Evolutionary conservation across 2,329 filamentous ascomycete species (phyloP).

Genomic region (Aspergillus niger): DNA sequence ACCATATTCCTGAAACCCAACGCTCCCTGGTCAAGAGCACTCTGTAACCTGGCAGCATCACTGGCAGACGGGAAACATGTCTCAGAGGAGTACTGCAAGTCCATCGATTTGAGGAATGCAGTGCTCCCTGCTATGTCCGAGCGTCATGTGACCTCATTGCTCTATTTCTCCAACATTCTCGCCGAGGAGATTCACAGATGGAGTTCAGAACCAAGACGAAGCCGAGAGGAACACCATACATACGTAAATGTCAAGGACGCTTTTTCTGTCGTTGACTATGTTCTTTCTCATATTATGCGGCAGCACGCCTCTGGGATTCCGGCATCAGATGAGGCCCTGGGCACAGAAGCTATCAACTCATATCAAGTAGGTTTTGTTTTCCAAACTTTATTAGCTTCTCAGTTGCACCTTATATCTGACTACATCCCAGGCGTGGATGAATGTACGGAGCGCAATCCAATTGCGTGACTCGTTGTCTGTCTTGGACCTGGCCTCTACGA

Average conservation of each 20-base stretch:
- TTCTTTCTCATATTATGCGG: conserved; percentile 35
- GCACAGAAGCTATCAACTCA: conserved; percentile 38
- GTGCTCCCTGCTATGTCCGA: conserved; percentile 42
- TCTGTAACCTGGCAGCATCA: conserved; percentile 42
- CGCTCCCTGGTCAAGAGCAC: conserved; percentile 40
- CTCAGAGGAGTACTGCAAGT: conserved; percentile 34
- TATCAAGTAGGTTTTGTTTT: conserved; percentile 35
- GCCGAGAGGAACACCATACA: conserved; percentile 17
- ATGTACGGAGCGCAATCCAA: conserved; percentile 31
- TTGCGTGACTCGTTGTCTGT: conserved; percentile 24
- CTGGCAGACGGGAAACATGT: conserved; percentile 42
- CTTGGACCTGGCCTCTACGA: conserved; percentile 24
- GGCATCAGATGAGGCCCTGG: conserved; percentile 26
- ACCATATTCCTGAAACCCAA: conserved; percentile 46
- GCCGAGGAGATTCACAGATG: conserved; percentile 42
- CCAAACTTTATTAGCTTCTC: not conserved
- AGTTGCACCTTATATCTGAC: conserved; percentile 7
- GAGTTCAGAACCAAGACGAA: conserved; percentile 25
- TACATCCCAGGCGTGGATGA: conserved; percentile 36
- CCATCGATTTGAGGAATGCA: conserved; percentile 31
- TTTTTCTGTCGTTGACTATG: conserved; percentile 39
- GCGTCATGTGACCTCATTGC: conserved; percentile 36
- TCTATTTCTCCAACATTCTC: conserved; percentile 44
- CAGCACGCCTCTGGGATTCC: conserved; percentile 24
- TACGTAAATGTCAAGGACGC: conserved; percentile 40